Percentiles rank a stretch among this genome's conserved stretches.
Evolutionary conservation across 2,329 filamentous ascomycete species (phyloP).

Genomic region (Colletotrichum sp.): DNA sequence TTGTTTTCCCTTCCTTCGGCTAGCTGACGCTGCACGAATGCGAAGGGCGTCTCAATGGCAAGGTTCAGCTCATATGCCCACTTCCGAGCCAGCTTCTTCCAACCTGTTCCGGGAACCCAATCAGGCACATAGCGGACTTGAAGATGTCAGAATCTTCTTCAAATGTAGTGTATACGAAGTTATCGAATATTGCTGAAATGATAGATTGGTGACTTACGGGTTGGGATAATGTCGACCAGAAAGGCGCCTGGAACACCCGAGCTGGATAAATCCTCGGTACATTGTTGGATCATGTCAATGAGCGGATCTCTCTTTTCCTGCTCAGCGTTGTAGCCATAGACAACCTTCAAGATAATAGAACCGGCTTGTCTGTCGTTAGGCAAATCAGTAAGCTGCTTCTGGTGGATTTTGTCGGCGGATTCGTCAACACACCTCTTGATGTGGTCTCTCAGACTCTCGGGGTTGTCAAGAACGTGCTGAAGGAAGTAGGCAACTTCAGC

Average conservation of each 20-base stretch:
- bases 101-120: conserved; percentile 21
- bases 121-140: conserved; percentile 28
- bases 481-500: conserved; percentile 36
- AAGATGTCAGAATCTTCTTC: not conserved
- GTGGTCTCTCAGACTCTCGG: not conserved
- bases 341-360: conserved; percentile 15
- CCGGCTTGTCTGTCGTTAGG: conserved; percentile 22
- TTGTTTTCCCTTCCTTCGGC: not conserved
- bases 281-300: conserved; percentile 12
- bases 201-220: not conserved
- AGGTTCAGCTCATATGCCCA: conserved; percentile 1
- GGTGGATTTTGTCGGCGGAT: not conserved
- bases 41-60: conserved; percentile 9
- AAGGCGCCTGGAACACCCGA: conserved; percentile 14
- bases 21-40: conserved; percentile 26
- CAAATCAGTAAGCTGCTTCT: not conserved
- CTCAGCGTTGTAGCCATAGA: conserved; percentile 19
- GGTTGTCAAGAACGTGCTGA: not conserved
- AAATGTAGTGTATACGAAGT: not conserved
- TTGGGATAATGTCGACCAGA: conserved; percentile 19
- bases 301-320: conserved; percentile 8
- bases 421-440: not conserved
- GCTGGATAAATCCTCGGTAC: conserved; percentile 7
- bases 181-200: accelerated
- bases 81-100: conserved; percentile 10